phyloP scores from a whole-genome alignment of 2,329 filamentous ascomycete genomes.

The Grosmannia clavigera region DNA sequence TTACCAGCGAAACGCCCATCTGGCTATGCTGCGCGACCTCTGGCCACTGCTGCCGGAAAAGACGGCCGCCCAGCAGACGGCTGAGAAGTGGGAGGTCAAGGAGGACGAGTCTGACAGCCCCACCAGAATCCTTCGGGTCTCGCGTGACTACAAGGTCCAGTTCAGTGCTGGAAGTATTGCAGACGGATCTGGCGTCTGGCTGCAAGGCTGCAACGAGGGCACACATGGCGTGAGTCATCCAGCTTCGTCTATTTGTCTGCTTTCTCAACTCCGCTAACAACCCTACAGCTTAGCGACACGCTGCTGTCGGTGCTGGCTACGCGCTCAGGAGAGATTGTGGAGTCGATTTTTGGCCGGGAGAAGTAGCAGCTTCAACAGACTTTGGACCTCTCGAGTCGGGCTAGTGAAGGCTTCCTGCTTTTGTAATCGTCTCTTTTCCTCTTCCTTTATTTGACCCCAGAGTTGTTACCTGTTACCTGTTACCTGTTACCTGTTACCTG shows the following conservation, averaged over 20 bases:
- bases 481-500: neutral
- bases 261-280: constrained; percentile 1
- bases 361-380: neutral
- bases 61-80: constrained; percentile 5
- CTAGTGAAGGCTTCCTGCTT: too few relatives aligned
- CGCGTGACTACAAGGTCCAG: constrained; percentile 65
- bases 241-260: neutral
- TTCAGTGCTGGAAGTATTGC: constrained; percentile 58
- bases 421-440: neutral
- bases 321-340: constrained; percentile 65
- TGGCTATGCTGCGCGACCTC: constrained; percentile 59
- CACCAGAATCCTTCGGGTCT: constrained; percentile 47
- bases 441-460: neutral
- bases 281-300: constrained; percentile 60
- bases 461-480: neutral
- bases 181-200: constrained; percentile 68
- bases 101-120: neutral
- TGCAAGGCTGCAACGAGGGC: constrained; percentile 87
- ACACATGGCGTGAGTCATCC: constrained; percentile 67
- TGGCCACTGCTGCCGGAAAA: constrained; percentile 50
- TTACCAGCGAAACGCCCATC: constrained; percentile 66
- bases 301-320: constrained; percentile 67
- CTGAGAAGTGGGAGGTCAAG: constrained; percentile 14
- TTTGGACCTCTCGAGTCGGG: neutral
- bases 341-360: constrained; percentile 51